phyloP scores from a whole-genome alignment of 805 yeast genomes.

The Cyberlindnera meyerae region DNA sequence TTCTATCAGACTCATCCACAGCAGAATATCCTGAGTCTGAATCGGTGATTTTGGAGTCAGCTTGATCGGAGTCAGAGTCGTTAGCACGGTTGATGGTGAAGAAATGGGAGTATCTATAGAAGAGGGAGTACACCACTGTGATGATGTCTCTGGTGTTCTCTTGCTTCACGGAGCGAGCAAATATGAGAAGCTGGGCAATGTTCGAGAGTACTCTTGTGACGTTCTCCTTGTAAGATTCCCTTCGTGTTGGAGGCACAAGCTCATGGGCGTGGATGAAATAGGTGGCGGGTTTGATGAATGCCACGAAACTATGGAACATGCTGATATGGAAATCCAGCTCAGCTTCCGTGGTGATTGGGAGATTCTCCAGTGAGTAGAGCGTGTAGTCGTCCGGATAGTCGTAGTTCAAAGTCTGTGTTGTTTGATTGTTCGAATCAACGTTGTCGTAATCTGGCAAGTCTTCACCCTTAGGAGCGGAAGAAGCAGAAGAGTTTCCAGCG shows the following conservation, averaged over 20 bases:
- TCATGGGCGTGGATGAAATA: slow-evolving; percentile 17
- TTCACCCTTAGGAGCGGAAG: not conserved
- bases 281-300: slow-evolving; percentile 18
- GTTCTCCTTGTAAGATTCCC: slow-evolving; percentile 12
- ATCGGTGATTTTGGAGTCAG: too few species aligned
- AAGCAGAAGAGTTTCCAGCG: too few species aligned
- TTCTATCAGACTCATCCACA: too few species aligned
- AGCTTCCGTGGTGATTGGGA: slow-evolving; percentile 14
- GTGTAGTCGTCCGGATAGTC: slow-evolving; percentile 8
- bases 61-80: too few species aligned
- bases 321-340: slow-evolving; percentile 15
- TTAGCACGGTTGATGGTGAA: slow-evolving; percentile 2
- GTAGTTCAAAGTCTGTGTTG: not conserved
- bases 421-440: too few species aligned
- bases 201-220: slow-evolving; percentile 16
- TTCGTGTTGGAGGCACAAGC: slow-evolving; percentile 2
- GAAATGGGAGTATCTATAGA: slow-evolving; percentile 6
- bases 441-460: not conserved
- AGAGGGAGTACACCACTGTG: slow-evolving; percentile 4
- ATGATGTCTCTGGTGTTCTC: slow-evolving; percentile 5
- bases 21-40: too few species aligned
- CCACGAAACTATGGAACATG: slow-evolving; percentile 10
- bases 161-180: slow-evolving; percentile 9
- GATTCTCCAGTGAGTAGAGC: slow-evolving; percentile 9
- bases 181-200: slow-evolving; percentile 13